Base-by-base conservation (phyloP, 2,329 filamentous ascomycete genomes). In the Colletotrichum liaoningense region DNA sequence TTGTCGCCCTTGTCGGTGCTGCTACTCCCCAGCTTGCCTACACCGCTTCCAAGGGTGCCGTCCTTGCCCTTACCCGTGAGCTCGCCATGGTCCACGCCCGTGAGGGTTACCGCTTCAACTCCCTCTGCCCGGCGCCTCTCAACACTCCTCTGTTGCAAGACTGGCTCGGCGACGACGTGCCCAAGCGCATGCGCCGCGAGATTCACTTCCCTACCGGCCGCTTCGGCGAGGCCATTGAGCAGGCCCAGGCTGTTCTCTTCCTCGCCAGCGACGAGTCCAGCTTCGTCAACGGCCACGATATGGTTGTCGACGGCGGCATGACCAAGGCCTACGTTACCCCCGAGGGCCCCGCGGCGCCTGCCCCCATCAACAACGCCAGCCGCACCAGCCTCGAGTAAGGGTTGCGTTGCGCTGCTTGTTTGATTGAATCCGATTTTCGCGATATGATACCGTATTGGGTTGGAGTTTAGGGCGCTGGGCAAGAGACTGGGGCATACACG, bases 221-320 rank as follows among this genome's bases (percentile, higher is more conserved):
- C 14, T 98, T 98, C 79, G 95, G 95, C 63, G 95, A 98, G 87
- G 94, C 95, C n/a, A 86, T 98, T 74, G 95, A 98, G 87, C 95
- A 97, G 86, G 95, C 95, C 0, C 93, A 97, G 75, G 95, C 94
- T 7, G 95, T 97, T 0, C 81, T 98, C 8, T 97, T 97, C 86
- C 84, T 97, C 74, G 95, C 95, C 9, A 95, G 92, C 76, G 95
- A 97, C 77, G 95, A 97, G 86, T 92, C 93, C 79, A 94, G 93
- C 86, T 97, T 97, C 79, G 93, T 97, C 79, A 97, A 97, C 76
- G 95, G 94, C 12, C 93, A 91, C 72, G 97, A 98, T 81, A 97
- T 98, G 85, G 93, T 97, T 5, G 95, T 98, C 30, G 97, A 99
- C 79, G 97, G 97, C 72, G 96, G 96, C 73, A 94, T 99, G 94